These are phyloP conservation scores for Alternaria ventricosa DNA, from an alignment of 2,329 filamentous ascomycete genomes.

Conservation along the genomic window DNA sequence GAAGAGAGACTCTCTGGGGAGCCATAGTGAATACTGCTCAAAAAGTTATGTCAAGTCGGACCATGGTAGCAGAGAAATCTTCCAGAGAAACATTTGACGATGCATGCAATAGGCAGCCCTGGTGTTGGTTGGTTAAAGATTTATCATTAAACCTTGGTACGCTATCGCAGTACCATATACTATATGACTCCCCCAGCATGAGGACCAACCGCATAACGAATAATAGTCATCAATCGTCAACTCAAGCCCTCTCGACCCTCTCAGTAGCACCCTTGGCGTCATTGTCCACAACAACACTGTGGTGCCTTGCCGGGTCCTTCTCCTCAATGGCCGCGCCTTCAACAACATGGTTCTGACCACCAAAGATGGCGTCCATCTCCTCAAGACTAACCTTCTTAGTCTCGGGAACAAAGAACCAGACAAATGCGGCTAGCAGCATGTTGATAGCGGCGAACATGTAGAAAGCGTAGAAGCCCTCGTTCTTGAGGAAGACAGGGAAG, in stretches of 20 bases:
- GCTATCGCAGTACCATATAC: neutral
- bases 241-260: constrained; percentile 9
- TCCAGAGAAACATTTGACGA: neutral
- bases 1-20: neutral
- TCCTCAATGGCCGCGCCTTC: constrained; percentile 59
- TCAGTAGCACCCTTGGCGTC: constrained; percentile 28
- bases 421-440: constrained; percentile 49
- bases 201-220: neutral
- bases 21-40: neutral
- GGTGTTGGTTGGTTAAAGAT: neutral
- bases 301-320: constrained; percentile 43
- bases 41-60: neutral
- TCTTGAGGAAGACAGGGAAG: constrained; percentile 70
- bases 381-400: constrained; percentile 58
- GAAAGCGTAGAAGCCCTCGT: constrained; percentile 63
- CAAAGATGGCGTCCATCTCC: constrained; percentile 64
- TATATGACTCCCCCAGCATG: neutral
- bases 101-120: neutral
- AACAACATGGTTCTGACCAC: constrained; percentile 63
- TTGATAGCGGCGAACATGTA: constrained; percentile 62
- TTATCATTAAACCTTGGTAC: constrained; percentile 3
- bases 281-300: constrained; percentile 27
- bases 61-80: neutral
- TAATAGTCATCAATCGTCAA: neutral
- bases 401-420: constrained; percentile 53